A percentile compares a stretch with the other conserved stretches of the same genome.
Evolutionary conservation across 495 filamentous ascomycete genomes (phyloP).

Genomic region (Entonaema liquescens): DNA sequence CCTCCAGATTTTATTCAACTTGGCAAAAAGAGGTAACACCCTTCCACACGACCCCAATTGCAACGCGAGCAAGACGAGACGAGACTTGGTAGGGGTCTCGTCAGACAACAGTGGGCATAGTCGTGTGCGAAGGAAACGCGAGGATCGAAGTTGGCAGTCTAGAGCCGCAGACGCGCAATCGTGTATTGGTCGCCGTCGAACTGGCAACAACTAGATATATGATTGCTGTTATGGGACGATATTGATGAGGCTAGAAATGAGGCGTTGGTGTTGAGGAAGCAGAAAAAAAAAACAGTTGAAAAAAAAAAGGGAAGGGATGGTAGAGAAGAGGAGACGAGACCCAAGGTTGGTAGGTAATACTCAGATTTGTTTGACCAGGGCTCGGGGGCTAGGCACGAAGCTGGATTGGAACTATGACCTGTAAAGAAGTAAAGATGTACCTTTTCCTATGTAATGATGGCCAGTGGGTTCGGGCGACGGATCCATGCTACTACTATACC

Average conservation of each 20-base stretch:
- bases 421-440: conserved; percentile 21
- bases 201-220: conserved; percentile 5
- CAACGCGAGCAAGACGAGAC: conserved; percentile 25
- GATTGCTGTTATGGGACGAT: conserved; percentile 12
- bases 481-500: conserved; percentile 27
- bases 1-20: conserved; percentile 9
- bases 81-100: conserved; percentile 27
- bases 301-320: conserved; percentile 41
- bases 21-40: conserved; percentile 17
- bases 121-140: conserved; percentile 16
- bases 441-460: conserved; percentile 21
- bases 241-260: conserved; percentile 24
- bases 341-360: conserved; percentile 38
- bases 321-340: conserved; percentile 34
- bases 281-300: conserved; percentile 18
- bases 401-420: conserved; percentile 38
- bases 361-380: conserved; percentile 45
- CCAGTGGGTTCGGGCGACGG: conserved; percentile 40
- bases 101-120: conserved; percentile 37
- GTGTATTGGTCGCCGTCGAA: conserved; percentile 4
- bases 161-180: conserved; percentile 15
- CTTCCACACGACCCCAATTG: conserved; percentile 34
- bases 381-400: conserved; percentile 43
- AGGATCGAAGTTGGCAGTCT: conserved; percentile 1
- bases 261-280: conserved; percentile 20